phyloP scores from a whole-genome alignment of 2,329 filamentous ascomycete species.

The Colletotrichum filicis region DNA sequence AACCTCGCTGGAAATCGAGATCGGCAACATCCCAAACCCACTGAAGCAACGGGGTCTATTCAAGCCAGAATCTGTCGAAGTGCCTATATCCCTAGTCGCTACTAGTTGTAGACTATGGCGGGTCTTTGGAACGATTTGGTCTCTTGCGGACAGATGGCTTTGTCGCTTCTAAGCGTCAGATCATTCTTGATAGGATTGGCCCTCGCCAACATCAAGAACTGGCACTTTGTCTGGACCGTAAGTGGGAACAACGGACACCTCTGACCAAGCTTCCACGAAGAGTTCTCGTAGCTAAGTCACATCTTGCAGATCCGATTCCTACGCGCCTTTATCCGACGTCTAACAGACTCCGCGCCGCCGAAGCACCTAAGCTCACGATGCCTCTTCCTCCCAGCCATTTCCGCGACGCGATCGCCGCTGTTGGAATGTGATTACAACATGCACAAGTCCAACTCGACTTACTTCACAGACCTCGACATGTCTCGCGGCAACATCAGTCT shows the following conservation, averaged over 20 bases:
- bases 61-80: too few species aligned
- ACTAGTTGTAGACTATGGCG: neutral
- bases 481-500: constrained; percentile 84
- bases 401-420: constrained; percentile 72
- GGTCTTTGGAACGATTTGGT: neutral
- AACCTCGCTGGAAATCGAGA: too few species aligned
- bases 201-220: constrained; percentile 16
- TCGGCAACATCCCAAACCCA: too few species aligned
- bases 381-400: constrained; percentile 59
- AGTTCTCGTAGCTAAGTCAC: rapidly evolving
- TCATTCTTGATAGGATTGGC: neutral
- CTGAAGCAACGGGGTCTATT: too few species aligned
- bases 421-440: constrained; percentile 89
- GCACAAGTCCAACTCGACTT: constrained; percentile 87
- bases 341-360: constrained; percentile 34
- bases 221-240: constrained; percentile 23
- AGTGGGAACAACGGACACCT: neutral
- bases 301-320: constrained; percentile 44
- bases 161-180: neutral
- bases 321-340: constrained; percentile 46
- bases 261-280: too few species aligned
- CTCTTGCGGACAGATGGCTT: neutral
- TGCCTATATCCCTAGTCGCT: too few species aligned
- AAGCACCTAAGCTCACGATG: constrained; percentile 41
- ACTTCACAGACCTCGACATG: constrained; percentile 87